phyloP scores from a whole-genome alignment of 2,329 filamentous ascomycete species.

The Ceratocystis cacaofunesta region DNA sequence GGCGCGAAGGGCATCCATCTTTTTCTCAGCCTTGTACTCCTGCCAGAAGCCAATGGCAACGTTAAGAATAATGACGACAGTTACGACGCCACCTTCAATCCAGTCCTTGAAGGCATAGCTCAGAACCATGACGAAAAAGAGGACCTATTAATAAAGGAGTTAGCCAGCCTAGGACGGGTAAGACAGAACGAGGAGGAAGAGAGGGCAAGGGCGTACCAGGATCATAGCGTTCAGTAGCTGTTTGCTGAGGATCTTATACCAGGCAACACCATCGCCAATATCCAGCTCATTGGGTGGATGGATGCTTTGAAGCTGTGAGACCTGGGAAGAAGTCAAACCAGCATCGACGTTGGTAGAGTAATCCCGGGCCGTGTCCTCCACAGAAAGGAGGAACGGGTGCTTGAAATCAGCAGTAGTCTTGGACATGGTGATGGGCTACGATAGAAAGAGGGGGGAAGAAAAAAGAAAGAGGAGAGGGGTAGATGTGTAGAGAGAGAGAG shows the following conservation, averaged over 20 bases:
- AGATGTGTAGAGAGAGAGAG: not conserved
- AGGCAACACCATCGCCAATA: constrained; percentile 49
- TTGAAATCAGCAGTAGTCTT: constrained; percentile 20
- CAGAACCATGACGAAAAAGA: constrained; percentile 62
- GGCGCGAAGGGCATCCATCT: constrained; percentile 48
- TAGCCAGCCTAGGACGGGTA: constrained; percentile 23
- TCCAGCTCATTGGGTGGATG: constrained; percentile 58
- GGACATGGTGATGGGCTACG: not conserved
- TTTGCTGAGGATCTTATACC: constrained; percentile 58
- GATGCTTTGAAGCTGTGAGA: constrained; percentile 40
- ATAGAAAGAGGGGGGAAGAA: not conserved
- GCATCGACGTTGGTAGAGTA: constrained; percentile 50
- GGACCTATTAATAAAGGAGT: constrained; percentile 36
- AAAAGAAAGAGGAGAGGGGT: not conserved
- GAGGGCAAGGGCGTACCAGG: constrained; percentile 36
- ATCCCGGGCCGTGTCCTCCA: constrained; percentile 46
- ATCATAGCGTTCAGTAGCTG: constrained; percentile 70
- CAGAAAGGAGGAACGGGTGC: constrained; percentile 46
- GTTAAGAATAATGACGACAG: constrained; percentile 53
- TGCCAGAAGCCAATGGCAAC: constrained; percentile 53
- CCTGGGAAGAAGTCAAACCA: constrained; percentile 48
- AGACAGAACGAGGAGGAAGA: constrained; percentile 29
- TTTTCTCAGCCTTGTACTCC: constrained; percentile 50
- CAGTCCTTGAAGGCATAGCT: constrained; percentile 53
- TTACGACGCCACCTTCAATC: constrained; percentile 53